These are phyloP conservation scores for Colletotrichum magnum DNA, from an alignment of 2,329 filamentous ascomycete species.

Conservation along the genomic window DNA sequence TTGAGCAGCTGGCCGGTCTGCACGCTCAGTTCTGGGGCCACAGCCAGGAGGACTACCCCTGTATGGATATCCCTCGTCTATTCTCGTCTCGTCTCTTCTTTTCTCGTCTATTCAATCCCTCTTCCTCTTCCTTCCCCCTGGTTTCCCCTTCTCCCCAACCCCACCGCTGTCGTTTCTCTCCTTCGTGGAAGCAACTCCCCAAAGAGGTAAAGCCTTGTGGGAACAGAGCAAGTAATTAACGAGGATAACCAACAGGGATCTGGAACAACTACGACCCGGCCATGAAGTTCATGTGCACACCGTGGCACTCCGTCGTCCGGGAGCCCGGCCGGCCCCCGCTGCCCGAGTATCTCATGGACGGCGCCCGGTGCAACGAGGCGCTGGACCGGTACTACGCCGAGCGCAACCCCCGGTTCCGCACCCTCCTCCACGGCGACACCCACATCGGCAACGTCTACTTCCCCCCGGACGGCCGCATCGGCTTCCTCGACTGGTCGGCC, in stretches of 20 bases:
- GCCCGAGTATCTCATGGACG: slow-evolving; percentile 55
- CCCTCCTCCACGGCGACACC: slow-evolving; percentile 56
- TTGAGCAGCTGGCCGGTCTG: slow-evolving; percentile 56
- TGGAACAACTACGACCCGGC: slow-evolving; percentile 55
- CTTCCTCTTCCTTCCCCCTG: background rate
- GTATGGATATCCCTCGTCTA: background rate
- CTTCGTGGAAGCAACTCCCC: too few relatives aligned
- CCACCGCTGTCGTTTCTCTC: background rate
- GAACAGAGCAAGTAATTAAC: too few relatives aligned
- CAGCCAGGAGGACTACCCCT: slow-evolving; percentile 47
- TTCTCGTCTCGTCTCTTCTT: too few relatives aligned
- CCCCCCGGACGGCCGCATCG: slow-evolving; percentile 49
- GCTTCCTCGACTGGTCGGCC: slow-evolving; percentile 60
- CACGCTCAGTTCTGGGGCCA: slow-evolving; percentile 56
- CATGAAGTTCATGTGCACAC: slow-evolving; percentile 50
- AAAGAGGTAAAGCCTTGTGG: too few relatives aligned
- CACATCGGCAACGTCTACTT: slow-evolving; percentile 61
- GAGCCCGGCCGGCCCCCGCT: slow-evolving; percentile 49
- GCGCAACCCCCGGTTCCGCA: slow-evolving; percentile 55
- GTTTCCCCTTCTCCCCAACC: background rate
- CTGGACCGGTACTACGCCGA: slow-evolving; percentile 53
- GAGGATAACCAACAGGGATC: slow-evolving; percentile 10
- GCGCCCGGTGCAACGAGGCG: slow-evolving; percentile 51
- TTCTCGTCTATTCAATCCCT: background rate
- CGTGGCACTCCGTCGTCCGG: slow-evolving; percentile 45